Evolutionary conservation across 352 stramenopile genomes (phyloP), one percentile per base, ranked within the genome.

Genomic region (Phytophthora pinifolia): DNA sequence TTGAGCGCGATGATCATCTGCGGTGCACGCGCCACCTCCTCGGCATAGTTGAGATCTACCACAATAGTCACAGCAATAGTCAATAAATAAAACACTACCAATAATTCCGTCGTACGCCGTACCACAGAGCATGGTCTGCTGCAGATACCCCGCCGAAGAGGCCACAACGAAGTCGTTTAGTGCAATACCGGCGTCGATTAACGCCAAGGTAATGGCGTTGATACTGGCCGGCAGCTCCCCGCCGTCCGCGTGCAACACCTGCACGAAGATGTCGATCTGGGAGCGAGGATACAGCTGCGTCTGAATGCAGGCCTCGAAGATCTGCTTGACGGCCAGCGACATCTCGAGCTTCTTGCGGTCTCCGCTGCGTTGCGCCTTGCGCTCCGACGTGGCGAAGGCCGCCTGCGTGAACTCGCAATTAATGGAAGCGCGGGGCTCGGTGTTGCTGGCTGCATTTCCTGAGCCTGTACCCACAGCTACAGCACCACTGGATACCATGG

Each of bases 211-310:
- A 30, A 94, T 86, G 15, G 89, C 91, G 59, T 98, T 98, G 62
- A 97, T 92, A 42, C 81, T 91, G 17, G 88, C 86, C 0, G 86
- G 65, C n/a, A 96, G 62, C 54, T 94, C 81, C 10, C 89, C 85
- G 30, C 91, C 91, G 56, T 98, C 91, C 5, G 87, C 80, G 51
- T 97, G 88, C 42, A 96, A 65, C 54, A 98, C 85, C 56, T 97
- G 90, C 31, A 97, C 80, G 30, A 96, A 96, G 20, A 98, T 90
- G 58, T 97, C 88, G 56, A 98, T 97, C 72, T 98, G 88, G 44
- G 89, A 96, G 15, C 85, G 78, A 46, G 89, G 86, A 49, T 96
- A 97, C 49, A 97, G 69, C 41, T 97, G 76, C 46, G 88, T 96
- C 72, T 95, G 86, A 50, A 97, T 88, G 39, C 85, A 94, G 25